Evolutionary conservation across 306 rosid genomes (phyloP), one percentile per base, ranked within the genome.

Genomic region (Cucumis cinereus): DNA sequence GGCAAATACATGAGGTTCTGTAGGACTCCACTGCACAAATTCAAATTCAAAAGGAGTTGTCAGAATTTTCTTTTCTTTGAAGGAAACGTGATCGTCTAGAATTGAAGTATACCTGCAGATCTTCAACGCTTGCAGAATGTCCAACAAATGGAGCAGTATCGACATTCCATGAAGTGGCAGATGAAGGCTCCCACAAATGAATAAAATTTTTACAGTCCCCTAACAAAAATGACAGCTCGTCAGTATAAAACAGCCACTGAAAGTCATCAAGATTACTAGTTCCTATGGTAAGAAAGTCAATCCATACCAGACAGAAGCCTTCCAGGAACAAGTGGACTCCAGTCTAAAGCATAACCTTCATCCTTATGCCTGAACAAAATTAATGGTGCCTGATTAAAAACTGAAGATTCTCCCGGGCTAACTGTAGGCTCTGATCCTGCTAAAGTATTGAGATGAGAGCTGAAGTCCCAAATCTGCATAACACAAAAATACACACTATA

Each of bases 261-360:
- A 52, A 77, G 61, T 35, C 19, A 52, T 52, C 20, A 16, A 50
- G 63, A 19, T 30, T 2, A 52, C 35, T 43, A 23, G 74, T 43
- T 19, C n/a, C 13, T 6, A 13, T 30, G 77, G 61, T 41, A 41
- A 30, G 62, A 73, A 30, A 41, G 28, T 1, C 55, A 26, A 70
- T 22, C 13, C 58, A 59, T 89, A 91, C 98, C 98, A 72, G 97
- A 91, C 53, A 89, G 77, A 76, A 94, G 93, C 89, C 96, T 87
- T 82, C 97, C 96, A 47, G 88, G 83, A 43, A 80, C 86, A 79
- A 84, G 79, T 68, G 93, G 96, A 82, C 87, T 94, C 98, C 97
- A 91, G 84, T 94, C 97, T 61, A 94, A 79, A 55, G 97, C 96
- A 77, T 85, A 94, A 73, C 98, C 98, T 89, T 94, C 98, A 63